These are phyloP conservation scores for Cyanidiococcus yangmingshanensis DNA, from an alignment of 23 red algal genomes.

Conservation along the genomic window DNA sequence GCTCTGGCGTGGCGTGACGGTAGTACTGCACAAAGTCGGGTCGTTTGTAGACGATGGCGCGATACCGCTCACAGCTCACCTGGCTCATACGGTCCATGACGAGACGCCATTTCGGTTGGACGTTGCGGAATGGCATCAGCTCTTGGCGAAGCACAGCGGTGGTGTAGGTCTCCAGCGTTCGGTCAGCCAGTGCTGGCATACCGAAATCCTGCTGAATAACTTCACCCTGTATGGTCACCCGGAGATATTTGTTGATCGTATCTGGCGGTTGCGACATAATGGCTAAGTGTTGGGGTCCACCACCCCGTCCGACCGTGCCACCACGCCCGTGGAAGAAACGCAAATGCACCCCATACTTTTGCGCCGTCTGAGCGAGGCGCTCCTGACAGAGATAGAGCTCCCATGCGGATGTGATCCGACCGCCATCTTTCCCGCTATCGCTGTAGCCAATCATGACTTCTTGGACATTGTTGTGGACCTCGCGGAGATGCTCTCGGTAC, in stretches of 20 bases:
- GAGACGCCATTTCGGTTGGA: constrained; percentile 62
- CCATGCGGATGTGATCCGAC: constrained; percentile 88
- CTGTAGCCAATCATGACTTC: constrained; percentile 99
- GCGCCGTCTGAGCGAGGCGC: constrained; percentile 50
- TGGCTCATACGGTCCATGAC: constrained; percentile 69
- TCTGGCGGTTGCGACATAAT: constrained; percentile 94
- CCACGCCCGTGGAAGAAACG: constrained; percentile 98
- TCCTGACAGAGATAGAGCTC: constrained; percentile 96
- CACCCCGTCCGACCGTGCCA: constrained; percentile 75
- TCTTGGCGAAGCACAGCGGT: constrained; percentile 86
- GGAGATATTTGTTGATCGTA: constrained; percentile 89
- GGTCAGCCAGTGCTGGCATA: constrained; percentile 52
- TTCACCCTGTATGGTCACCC: constrained; percentile 97
- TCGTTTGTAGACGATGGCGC: constrained; percentile 83
- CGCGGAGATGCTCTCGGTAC: constrained; percentile 58
- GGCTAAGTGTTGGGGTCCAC: constrained; percentile 96
- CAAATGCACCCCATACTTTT: constrained; percentile 66
- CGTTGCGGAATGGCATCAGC: constrained; percentile 37
- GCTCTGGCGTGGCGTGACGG: constrained; percentile 86
- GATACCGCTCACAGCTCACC: constrained; percentile 68
- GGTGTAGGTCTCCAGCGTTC: constrained; percentile 84
- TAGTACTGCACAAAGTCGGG: constrained; percentile 87
- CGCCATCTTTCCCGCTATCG: constrained; percentile 95
- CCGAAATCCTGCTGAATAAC: constrained; percentile 99
- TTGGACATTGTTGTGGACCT: constrained; percentile 57